These are phyloP conservation scores for Trichoderma erinaceum DNA, from an alignment of 495 filamentous ascomycete species.

Conservation along the genomic window DNA sequence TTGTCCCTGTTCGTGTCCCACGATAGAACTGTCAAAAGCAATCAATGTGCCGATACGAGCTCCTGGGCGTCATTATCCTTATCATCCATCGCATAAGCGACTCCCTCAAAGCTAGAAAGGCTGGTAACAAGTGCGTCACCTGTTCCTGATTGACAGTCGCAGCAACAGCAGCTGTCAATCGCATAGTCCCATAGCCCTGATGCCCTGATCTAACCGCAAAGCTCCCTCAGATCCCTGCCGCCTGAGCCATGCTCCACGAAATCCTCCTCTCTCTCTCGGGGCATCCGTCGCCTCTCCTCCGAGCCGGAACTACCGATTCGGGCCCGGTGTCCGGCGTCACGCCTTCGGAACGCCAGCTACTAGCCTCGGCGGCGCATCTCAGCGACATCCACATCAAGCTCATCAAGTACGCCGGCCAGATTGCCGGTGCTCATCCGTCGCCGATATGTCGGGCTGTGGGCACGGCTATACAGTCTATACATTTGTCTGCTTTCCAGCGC, in stretches of 20 bases:
- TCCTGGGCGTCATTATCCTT: constrained; percentile 43
- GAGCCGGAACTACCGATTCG: constrained; percentile 33
- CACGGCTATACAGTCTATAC: constrained; percentile 61
- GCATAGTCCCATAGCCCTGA: not conserved
- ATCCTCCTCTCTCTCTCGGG: constrained; percentile 91
- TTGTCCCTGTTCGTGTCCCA: not conserved
- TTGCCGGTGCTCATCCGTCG: constrained; percentile 65
- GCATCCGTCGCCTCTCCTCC: constrained; percentile 81
- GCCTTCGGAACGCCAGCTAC: constrained; percentile 73
- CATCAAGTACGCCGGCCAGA: constrained; percentile 52
- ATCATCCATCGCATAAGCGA: constrained; percentile 36
- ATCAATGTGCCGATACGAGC: constrained; percentile 44
- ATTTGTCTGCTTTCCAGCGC: constrained; percentile 72
- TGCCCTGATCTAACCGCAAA: constrained; percentile 15
- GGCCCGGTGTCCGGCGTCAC: constrained; percentile 47
- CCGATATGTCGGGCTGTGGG: constrained; percentile 85
- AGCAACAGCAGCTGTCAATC: not conserved
- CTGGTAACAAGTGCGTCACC: constrained; percentile 10
- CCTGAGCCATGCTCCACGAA: constrained; percentile 81
- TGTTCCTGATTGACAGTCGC: not conserved
- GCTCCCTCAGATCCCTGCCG: constrained; percentile 15
- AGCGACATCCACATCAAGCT: constrained; percentile 69
- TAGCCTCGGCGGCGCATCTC: constrained; percentile 67
- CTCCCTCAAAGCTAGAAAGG: constrained; percentile 5
- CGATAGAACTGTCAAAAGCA: not conserved